Evolutionary conservation across 2,329 filamentous ascomycete genomes (phyloP).

Genomic region (Penicillium brevicompactum): DNA sequence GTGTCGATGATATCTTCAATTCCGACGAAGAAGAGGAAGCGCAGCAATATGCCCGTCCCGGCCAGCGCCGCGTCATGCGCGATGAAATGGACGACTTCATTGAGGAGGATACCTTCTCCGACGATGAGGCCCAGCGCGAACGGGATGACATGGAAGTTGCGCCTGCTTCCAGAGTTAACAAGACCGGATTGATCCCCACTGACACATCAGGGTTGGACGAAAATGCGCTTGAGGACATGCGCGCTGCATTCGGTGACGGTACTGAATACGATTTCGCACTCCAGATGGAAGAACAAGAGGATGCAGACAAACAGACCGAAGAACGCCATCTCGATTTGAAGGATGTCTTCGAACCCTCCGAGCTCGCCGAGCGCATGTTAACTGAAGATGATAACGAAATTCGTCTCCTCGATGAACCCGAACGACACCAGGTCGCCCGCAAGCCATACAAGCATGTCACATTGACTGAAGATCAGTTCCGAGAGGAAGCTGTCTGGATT

Average conservation of each 20-base stretch:
- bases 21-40: constrained; percentile 83
- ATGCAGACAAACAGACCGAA: constrained; percentile 73
- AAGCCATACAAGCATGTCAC: constrained; percentile 83
- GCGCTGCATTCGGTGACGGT: constrained; percentile 91
- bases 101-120: constrained; percentile 89
- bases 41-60: constrained; percentile 49
- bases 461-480: constrained; percentile 80
- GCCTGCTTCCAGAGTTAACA: constrained; percentile 71
- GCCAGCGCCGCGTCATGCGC: constrained; percentile 60
- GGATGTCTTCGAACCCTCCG: constrained; percentile 96
- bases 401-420: constrained; percentile 83
- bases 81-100: constrained; percentile 96
- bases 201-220: constrained; percentile 87
- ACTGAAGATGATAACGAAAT: constrained; percentile 95
- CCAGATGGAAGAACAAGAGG: constrained; percentile 80
- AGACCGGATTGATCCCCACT: constrained; percentile 67
- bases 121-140: constrained; percentile 75
- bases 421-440: constrained; percentile 89
- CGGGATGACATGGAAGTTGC: constrained; percentile 88
- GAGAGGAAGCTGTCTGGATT: constrained; percentile 91
- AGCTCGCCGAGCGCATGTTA: constrained; percentile 89
- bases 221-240: constrained; percentile 92
- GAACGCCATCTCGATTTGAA: constrained; percentile 89
- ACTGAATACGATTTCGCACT: constrained; percentile 96
- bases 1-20: constrained; percentile 89